Conservation (phyloP, 345 rosid species). For the Cardamine occulta region DNA sequence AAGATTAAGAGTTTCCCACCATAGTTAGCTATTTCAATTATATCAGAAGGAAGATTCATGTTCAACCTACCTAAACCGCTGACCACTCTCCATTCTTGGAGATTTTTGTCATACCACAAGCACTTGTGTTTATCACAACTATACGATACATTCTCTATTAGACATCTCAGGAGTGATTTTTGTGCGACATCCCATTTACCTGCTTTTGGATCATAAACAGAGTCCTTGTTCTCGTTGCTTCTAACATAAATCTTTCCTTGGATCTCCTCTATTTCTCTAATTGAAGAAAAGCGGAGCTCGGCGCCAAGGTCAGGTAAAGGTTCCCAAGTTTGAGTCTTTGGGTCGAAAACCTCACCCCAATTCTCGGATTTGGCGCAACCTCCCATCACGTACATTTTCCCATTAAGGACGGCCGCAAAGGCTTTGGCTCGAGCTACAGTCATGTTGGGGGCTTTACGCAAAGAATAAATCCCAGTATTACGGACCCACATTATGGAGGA, state of each 20-base stretch:
- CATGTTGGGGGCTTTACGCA: not conserved
- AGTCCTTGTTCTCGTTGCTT: not conserved
- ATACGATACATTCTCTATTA: not conserved
- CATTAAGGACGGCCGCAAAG: not conserved
- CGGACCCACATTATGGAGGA: not conserved
- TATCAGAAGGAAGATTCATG: not conserved
- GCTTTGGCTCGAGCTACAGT: not conserved
- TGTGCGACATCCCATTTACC: not conserved
- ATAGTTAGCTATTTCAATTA: not conserved
- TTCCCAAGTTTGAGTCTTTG: not conserved
- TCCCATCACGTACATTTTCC: not conserved
- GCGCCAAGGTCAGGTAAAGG: not conserved
- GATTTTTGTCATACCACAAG: not conserved
- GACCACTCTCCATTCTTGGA: not conserved
- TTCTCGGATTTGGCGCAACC: not conserved
- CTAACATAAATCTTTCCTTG: not conserved
- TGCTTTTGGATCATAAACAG: not conserved
- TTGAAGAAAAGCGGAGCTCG: slow-evolving; percentile 3
- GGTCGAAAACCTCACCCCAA: not conserved
- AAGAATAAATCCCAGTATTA: rapidly evolving
- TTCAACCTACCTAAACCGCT: not conserved
- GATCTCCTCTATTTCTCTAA: not conserved
- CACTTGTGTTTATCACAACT: not conserved
- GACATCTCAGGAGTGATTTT: not conserved
- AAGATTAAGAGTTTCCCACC: not conserved